Conservation (phyloP, 2,329 filamentous ascomycete species). For the Aureobasidium sp. region DNA sequence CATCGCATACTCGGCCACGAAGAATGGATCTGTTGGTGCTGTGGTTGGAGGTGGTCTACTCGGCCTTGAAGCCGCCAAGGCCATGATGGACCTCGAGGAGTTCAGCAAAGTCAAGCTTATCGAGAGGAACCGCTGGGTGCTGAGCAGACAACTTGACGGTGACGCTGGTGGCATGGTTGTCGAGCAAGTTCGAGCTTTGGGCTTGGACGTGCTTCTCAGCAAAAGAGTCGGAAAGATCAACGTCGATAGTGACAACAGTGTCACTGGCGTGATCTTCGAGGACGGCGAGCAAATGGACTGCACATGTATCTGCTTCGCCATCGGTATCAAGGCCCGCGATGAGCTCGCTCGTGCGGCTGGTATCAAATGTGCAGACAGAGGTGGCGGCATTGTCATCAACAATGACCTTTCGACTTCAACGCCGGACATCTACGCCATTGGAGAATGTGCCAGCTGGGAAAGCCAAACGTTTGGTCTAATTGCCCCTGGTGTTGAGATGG, state of each 20-base stretch:
- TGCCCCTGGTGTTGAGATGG: conserved; percentile 85
- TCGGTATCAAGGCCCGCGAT: conserved; percentile 74
- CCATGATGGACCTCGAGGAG: conserved; percentile 75
- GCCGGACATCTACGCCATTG: conserved; percentile 72
- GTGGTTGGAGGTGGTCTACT: conserved; percentile 80
- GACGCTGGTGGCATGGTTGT: conserved; percentile 77
- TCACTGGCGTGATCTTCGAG: conserved; percentile 68
- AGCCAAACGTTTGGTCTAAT: conserved; percentile 83
- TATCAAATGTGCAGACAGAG: conserved; percentile 61
- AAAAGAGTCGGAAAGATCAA: conserved; percentile 67
- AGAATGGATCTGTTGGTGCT: conserved; percentile 59
- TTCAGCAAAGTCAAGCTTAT: conserved; percentile 69
- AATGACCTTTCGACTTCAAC: conserved; percentile 59
- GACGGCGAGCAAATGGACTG: conserved; percentile 71
- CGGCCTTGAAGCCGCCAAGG: conserved; percentile 81
- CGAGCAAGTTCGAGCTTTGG: conserved; percentile 68
- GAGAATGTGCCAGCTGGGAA: conserved; percentile 85
- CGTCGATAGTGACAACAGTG: conserved; percentile 56
- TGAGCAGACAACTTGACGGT: conserved; percentile 71
- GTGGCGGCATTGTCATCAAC: conserved; percentile 67
- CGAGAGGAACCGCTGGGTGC: conserved; percentile 73
- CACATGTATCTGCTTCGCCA: conserved; percentile 80
- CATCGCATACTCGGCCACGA: conserved; percentile 60
- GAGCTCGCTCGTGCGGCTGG: conserved; percentile 62
- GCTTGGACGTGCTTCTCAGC: conserved; percentile 69